phyloP scores from a whole-genome alignment of 306 rosid species.

The Gleditsia sinensis region DNA sequence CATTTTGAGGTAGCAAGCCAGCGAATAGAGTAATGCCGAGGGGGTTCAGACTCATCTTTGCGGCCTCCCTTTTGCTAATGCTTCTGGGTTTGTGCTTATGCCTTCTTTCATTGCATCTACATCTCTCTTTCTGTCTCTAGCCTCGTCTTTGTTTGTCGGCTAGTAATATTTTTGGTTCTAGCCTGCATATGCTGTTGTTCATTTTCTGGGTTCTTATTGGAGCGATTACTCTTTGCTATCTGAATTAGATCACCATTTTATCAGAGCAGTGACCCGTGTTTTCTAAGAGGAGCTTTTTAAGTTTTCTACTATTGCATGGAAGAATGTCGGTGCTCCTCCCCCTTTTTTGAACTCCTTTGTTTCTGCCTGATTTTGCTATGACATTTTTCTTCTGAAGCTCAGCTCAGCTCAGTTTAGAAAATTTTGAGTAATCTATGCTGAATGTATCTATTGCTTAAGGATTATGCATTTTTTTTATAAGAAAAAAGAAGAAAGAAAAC shows the following conservation, averaged over 20 bases:
- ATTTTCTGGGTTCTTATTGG: neutral
- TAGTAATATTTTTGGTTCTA: neutral
- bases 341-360: neutral
- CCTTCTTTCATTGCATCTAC: slow-evolving; percentile 1
- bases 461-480: neutral
- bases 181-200: neutral
- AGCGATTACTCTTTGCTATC: neutral
- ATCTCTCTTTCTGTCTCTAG: neutral
- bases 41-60: slow-evolving; percentile 47
- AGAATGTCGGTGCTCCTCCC: slow-evolving; percentile 45
- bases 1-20: neutral
- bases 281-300: neutral
- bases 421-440: neutral
- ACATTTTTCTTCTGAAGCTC: slow-evolving; percentile 6
- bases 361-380: slow-evolving; percentile 5
- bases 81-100: slow-evolving; percentile 68
- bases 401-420: neutral
- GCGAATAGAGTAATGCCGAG: slow-evolving; percentile 44
- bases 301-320: slow-evolving; percentile 9
- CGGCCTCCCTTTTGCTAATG: slow-evolving; percentile 49
- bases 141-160: neutral
- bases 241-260: slow-evolving; percentile 28
- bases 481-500: neutral
- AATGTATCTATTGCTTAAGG: neutral
- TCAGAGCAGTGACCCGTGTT: neutral